phyloP scores from a whole-genome alignment of 2,329 filamentous ascomycete species.

The Fusarium tjaetaba region DNA sequence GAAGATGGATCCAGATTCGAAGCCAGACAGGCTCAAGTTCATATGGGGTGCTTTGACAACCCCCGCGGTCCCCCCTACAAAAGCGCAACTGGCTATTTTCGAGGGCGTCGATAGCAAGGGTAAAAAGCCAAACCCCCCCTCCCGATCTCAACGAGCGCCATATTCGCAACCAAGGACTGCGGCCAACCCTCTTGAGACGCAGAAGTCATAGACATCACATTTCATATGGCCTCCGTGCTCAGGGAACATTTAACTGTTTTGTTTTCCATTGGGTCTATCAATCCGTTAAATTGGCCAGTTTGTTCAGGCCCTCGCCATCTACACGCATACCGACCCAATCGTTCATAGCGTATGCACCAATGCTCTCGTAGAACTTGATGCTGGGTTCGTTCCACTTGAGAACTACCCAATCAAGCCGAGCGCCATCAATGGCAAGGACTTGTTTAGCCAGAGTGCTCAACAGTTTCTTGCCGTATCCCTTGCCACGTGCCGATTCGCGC shows the following conservation, averaged over 20 bases:
- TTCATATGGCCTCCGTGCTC: neutral
- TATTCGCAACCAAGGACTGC: slow-evolving; percentile 24
- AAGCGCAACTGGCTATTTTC: slow-evolving; percentile 58
- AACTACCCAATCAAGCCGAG: slow-evolving; percentile 88
- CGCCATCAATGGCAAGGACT: slow-evolving; percentile 76
- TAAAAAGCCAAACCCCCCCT: slow-evolving; percentile 30
- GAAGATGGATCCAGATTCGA: slow-evolving; percentile 50
- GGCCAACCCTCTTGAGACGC: neutral
- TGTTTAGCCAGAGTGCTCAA: slow-evolving; percentile 82
- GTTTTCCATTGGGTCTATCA: slow-evolving; percentile 23
- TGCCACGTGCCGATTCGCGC: slow-evolving; percentile 72
- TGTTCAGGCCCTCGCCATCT: slow-evolving; percentile 71
- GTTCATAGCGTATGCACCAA: slow-evolving; percentile 72
- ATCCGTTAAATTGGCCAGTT: slow-evolving; percentile 62
- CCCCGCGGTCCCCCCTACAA: slow-evolving; percentile 45
- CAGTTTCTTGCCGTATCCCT: slow-evolving; percentile 82
- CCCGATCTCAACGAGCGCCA: neutral
- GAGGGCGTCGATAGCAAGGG: slow-evolving; percentile 51
- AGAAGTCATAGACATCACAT: neutral
- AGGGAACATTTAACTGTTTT: neutral
- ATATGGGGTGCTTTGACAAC: slow-evolving; percentile 57
- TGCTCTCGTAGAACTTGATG: slow-evolving; percentile 83
- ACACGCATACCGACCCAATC: slow-evolving; percentile 83
- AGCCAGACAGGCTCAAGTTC: slow-evolving; percentile 49
- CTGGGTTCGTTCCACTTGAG: slow-evolving; percentile 93